Base-by-base conservation (phyloP, 225 moss, liverwort and hornwort genomes). In the Marchantia paleacea region DNA sequence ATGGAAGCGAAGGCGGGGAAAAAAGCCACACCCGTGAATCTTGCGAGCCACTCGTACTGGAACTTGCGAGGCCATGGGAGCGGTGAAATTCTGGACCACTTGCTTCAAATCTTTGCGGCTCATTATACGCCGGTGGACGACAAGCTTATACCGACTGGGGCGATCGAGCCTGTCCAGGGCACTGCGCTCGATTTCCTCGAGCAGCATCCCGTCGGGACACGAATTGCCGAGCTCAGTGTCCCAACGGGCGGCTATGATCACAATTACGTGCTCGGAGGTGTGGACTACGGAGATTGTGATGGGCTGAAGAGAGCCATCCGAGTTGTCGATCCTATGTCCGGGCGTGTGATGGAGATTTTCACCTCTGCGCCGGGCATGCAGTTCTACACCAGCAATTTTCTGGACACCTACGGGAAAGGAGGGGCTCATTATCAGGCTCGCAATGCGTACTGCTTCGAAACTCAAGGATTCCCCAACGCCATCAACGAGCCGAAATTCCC, bases 281-380 rank as follows among this genome's bases (percentile, higher is more conserved):
- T 51, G 48, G 65, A 77, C 4, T 65, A 80, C n/a, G 66, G 28
- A 50, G 79, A 72, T 0, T 82, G 22, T 12, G 83, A 79, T 15
- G 89, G 82, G 16, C 51, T 95, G 72, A 89, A 84, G 9, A 89
- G 88, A 52, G 91, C 89, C 7, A 94, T 94, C 29, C 90, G 89
- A 73, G 87, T 95, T 66, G 90, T 89, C 68, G 94, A 94, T 20
- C 90, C 91, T 2, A 67, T 65, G 1, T 92, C 88, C 8, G 92
- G 91, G 85, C 93, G 99, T 0, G 89, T 86, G 11, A 88, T 99
- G 95, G 94, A 95, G 81, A 80, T 99, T 4, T 94, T 85, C 82
- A 94, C 99, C 8, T 84, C 91, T 1, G 94, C 91, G 3, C 92
- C 99, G 0, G 99, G 95, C 14, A 79, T 99, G 82, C 99, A 99